phyloP scores from a whole-genome alignment of 768 basidiomycete genomes.

The Zangia roseola region DNA sequence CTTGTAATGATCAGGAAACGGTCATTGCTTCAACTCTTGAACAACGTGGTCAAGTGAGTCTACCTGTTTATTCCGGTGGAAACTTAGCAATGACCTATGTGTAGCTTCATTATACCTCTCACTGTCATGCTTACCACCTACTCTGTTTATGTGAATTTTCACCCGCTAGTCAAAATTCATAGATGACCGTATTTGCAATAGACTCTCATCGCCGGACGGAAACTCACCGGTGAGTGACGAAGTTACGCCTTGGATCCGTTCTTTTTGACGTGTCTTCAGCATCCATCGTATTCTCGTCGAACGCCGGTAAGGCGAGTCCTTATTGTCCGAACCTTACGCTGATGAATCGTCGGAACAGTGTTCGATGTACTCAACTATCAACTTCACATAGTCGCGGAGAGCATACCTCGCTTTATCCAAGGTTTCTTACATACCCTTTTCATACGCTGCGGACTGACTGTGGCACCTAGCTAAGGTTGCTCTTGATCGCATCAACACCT shows the following conservation, averaged over 20 bases:
- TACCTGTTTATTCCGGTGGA: constrained; percentile 3
- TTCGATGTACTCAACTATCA: constrained; percentile 2
- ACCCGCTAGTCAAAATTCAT: too few relatives aligned
- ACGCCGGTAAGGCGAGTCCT: constrained; percentile 1
- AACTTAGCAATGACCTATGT: not conserved
- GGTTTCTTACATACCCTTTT: constrained; percentile 12
- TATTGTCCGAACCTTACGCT: not conserved
- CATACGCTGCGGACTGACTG: not conserved
- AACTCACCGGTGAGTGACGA: constrained; percentile 6
- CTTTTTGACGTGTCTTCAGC: not conserved
- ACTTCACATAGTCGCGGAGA: not conserved
- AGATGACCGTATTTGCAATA: not conserved
- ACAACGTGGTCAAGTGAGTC: constrained; percentile 18
- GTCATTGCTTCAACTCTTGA: constrained; percentile 48
- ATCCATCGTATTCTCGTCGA: constrained; percentile 10
- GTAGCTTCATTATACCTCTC: constrained; percentile 58
- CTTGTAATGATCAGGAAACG: constrained; percentile 51
- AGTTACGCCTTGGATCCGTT: not conserved
- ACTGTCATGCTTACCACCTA: constrained; percentile 65
- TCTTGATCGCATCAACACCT: constrained; percentile 9
- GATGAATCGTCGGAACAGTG: not conserved
- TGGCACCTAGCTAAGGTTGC: constrained; percentile 14
- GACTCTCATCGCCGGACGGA: constrained; percentile 5
- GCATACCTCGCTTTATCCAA: constrained; percentile 6
- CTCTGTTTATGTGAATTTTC: constrained; percentile 48